Base-by-base conservation (phyloP, 2,329 filamentous ascomycete species). In the Pseudogymnoascus sp. region DNA sequence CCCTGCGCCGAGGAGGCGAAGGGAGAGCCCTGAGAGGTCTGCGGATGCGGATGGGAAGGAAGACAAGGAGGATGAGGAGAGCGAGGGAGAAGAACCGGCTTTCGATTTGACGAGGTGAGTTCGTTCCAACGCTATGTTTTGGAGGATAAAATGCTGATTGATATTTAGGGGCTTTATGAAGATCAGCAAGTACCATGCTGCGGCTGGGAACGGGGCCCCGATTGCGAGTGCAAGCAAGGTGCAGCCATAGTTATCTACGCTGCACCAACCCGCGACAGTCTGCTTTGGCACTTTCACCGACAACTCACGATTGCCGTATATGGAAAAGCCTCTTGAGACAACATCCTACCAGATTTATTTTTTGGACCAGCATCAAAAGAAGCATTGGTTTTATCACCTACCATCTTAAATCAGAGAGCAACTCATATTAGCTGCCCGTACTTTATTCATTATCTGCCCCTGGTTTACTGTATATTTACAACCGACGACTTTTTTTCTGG, bases 81-180 rank as follows among this genome's bases (percentile, higher is more conserved):
- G 73, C 12, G 70, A 65, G 52, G 76, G 78, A 33, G 81, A 82
- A 58, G 80, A 82, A 39, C 72, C 77, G 59, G 80, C 77, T 6
- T 83, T 83, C 64, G 82, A 84, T 65, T 68, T 84, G 61, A 34
- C 37, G 18, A 39, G 58, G 57, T 59, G 37, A 38, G 57, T 59
- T 19, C 3, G 2, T 34, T 7, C 6, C 7, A 8, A 12, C 3
- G 13, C 13, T 19, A 13, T 34, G 28, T 18, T 33, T 6, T 18
- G 13, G 7, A 35, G n/a, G 15, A 35, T 57, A 5, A 33, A 34
- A 57, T 34, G 8, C 26, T 57, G 23, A 57, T 45, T 45, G 2
- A 4, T 26, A 2, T 45, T 26, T 26, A 45, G 39, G 33, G 52
- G 52, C 28, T 57, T 57, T 34, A 57, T 57, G 52, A 57, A 57